A percentile compares a stretch with the other conserved stretches of the same genome.
These are phyloP conservation scores for Diaporthe eres DNA, from an alignment of 2,329 filamentous ascomycete genomes.

Conservation along the genomic window DNA sequence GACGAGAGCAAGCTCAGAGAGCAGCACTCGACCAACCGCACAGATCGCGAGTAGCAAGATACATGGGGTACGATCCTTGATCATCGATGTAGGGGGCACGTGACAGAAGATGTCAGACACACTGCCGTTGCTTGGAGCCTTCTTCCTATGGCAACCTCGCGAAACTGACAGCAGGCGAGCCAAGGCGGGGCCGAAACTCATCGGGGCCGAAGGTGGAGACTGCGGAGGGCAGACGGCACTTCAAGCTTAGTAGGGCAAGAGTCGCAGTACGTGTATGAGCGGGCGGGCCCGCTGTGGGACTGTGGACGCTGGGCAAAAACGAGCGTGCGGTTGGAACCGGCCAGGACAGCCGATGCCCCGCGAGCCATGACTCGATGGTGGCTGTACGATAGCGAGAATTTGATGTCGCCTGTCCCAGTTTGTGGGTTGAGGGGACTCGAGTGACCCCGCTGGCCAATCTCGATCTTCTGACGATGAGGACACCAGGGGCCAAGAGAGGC, in stretches of 20 bases:
- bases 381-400: conserved; percentile 19
- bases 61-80: too few relatives aligned
- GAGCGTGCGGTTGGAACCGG: not conserved
- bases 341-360: conserved; percentile 15
- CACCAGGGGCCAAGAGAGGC: not conserved
- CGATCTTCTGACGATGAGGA: not conserved
- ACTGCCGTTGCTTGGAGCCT: not conserved
- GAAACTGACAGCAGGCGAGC: not conserved
- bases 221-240: conserved; percentile 16
- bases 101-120: not conserved
- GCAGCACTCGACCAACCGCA: not conserved
- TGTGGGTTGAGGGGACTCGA: not conserved
- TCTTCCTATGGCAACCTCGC: too few relatives aligned
- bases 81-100: not conserved
- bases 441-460: not conserved
- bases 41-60: not conserved
- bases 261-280: not conserved
- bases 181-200: not conserved
- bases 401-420: not conserved
- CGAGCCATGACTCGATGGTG: conserved; percentile 6
- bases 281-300: conserved; percentile 25
- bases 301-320: not conserved
- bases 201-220: conserved; percentile 28
- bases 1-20: not conserved
- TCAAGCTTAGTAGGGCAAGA: not conserved